These are phyloP conservation scores for Boletus speciosus DNA, from an alignment of 768 basidiomycete genomes.

Conservation along the genomic window DNA sequence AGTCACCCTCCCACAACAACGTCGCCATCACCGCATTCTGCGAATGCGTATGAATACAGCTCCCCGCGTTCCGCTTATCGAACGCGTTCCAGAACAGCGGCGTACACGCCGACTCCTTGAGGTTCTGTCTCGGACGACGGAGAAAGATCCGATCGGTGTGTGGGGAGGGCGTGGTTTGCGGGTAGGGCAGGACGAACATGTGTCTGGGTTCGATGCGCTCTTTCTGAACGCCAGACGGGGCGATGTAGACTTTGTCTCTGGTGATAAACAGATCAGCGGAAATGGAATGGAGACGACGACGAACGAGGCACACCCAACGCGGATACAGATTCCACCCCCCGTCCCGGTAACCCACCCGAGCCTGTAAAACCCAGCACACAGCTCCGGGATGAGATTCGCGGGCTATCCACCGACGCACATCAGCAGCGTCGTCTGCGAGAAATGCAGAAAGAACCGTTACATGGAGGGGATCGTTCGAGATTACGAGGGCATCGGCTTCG, in stretches of 20 bases:
- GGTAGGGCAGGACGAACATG: constrained; percentile 85
- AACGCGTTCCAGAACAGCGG: constrained; percentile 94
- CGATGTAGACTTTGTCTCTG: constrained; percentile 75
- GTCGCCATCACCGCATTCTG: constrained; percentile 91
- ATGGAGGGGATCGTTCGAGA: constrained; percentile 60
- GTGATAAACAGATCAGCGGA: neutral
- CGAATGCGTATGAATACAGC: constrained; percentile 89
- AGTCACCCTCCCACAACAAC: constrained; percentile 64
- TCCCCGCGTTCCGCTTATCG: constrained; percentile 70
- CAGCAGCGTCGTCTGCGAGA: neutral
- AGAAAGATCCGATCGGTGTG: constrained; percentile 74
- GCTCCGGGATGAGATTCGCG: constrained; percentile 86
- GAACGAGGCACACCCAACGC: constrained; percentile 49
- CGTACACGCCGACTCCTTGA: constrained; percentile 87
- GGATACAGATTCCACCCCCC: constrained; percentile 77
- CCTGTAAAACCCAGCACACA: constrained; percentile 80
- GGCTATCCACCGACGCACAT: constrained; percentile 45
- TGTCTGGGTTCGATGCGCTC: constrained; percentile 80
- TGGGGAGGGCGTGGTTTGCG: constrained; percentile 54
- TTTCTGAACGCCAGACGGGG: constrained; percentile 89
- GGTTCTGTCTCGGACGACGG: constrained; percentile 61
- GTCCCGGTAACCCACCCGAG: constrained; percentile 94
- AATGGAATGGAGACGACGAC: too few relatives aligned
- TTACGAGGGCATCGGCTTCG: constrained; percentile 49
- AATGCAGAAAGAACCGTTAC: constrained; percentile 28